phyloP scores from a whole-genome alignment of 225 moss, liverwort and hornwort genomes.

The Bryoerythrophyllum caledonicum region DNA sequence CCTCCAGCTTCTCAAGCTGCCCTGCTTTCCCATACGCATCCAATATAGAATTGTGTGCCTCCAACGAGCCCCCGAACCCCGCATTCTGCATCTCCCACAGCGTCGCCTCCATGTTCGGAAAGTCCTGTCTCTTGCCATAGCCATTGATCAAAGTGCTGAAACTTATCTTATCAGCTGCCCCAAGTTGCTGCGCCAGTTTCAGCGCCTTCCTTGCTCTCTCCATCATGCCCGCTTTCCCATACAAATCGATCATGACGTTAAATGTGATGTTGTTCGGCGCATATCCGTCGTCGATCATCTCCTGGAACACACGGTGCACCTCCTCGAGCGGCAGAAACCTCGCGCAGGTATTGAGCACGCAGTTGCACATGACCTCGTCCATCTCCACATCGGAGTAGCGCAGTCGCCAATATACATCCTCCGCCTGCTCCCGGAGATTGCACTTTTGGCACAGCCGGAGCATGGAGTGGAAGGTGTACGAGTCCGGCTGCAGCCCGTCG shows the following conservation, averaged over 20 bases:
- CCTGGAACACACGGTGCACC: conserved; percentile 77
- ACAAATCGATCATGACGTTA: conserved; percentile 92
- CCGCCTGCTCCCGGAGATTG: conserved; percentile 57
- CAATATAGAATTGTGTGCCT: conserved; percentile 87
- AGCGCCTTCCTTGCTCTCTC: conserved; percentile 71
- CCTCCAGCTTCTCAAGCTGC: conserved; percentile 75
- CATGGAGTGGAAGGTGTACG: conserved; percentile 90
- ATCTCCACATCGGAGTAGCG: conserved; percentile 60
- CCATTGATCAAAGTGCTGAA: conserved; percentile 88
- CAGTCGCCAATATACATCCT: conserved; percentile 82
- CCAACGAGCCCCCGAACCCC: conserved; percentile 67
- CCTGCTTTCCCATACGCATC: conserved; percentile 97
- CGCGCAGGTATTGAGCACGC: conserved; percentile 91
- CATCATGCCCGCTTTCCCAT: conserved; percentile 86
- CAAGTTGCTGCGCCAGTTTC: conserved; percentile 72
- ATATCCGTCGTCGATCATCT: conserved; percentile 72
- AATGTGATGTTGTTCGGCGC: conserved; percentile 75
- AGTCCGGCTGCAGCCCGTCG: conserved; percentile 60
- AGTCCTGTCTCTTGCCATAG: conserved; percentile 87
- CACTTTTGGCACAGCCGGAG: conserved; percentile 79
- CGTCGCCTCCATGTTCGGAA: conserved; percentile 81
- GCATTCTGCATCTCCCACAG: conserved; percentile 94
- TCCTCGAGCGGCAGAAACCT: conserved; percentile 82
- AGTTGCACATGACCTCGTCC: conserved; percentile 90
- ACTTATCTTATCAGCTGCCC: conserved; percentile 79